Base-by-base conservation (phyloP, 495 filamentous ascomycete species). In the Aspergillus sclerotiicarbonarius region DNA sequence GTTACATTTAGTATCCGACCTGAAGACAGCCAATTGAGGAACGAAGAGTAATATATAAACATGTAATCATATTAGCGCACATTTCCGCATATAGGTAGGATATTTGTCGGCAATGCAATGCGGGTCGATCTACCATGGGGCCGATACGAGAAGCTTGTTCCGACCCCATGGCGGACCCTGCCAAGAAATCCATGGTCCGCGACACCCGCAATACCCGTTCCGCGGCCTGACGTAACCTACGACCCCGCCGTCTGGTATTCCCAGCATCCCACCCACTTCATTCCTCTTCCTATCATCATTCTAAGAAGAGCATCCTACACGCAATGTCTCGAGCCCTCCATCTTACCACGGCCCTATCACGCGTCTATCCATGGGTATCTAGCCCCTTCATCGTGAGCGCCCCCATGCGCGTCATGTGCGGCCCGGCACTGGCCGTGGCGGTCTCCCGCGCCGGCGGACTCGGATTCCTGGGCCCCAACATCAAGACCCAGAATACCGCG, bases 381-480 rank as follows among this genome's bases (percentile, higher is more conserved):
- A 54, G 65, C 12, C 88, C 90, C 0, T 76, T 92, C 44, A 78
- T 94, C 20, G 72, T 84, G 56, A 68, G 76, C 55, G 89, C 89
- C 0, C 90, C 90, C 6, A 91, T 94, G 88, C 82, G 86, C 44
- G 71, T 87, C 29, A 84, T 90, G 62, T 76, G 89, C 7, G 80
- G 83, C 5, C 78, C 85, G 13, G 68, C 71, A 41, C 74, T 91
- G 0, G 76, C 87, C 7, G 64, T 79, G 18, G 82, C 77, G 20
- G 77, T 90, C 13, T 85, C 83, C 18, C 76, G 73, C 51, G 87
- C 89, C 20, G 86, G 87, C n/a, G 87, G 87, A 0, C 68, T 90
- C 2, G 86, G 86, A 6, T 80, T 78, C 41, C 67, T 80, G 21
- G 77, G 75, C 1, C 75, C 76, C 9, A 60, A 65, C 3, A 50